A percentile compares a stretch with the other conserved stretches of the same genome.
These are phyloP conservation scores for Pinus tabuliformis DNA, from an alignment of 75 land plant species.

Conservation along the genomic window DNA sequence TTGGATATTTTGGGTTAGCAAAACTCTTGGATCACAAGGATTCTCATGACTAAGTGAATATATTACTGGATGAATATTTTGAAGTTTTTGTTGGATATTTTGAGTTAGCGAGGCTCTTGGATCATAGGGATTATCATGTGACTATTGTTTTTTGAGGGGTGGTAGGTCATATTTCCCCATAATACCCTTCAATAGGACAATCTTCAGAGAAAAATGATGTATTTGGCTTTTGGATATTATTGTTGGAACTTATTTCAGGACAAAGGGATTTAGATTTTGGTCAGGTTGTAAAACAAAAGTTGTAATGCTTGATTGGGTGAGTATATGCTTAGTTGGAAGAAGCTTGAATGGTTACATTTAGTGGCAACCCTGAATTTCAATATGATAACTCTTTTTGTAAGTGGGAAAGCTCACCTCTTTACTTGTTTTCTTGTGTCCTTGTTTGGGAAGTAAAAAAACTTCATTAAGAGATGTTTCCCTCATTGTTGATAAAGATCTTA, in stretches of 20 bases:
- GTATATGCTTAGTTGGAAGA: not conserved
- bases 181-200: constrained; percentile 61
- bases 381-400: not conserved
- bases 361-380: not conserved
- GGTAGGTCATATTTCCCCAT: constrained; percentile 86
- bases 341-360: not conserved
- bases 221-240: constrained; percentile 76
- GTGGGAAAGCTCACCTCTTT: not conserved
- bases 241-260: constrained; percentile 79
- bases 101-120: constrained; percentile 84
- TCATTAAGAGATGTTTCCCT: constrained; percentile 51
- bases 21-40: constrained; percentile 75
- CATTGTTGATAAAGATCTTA: constrained; percentile 57
- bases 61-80: constrained; percentile 81
- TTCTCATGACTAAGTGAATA: constrained; percentile 84
- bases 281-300: constrained; percentile 56
- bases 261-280: constrained; percentile 59
- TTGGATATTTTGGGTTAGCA: constrained; percentile 90
- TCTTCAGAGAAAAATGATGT: constrained; percentile 93
- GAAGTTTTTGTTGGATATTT: constrained; percentile 92
- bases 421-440: not conserved
- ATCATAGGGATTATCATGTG: constrained; percentile 75
- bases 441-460: constrained; percentile 52
- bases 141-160: constrained; percentile 81
- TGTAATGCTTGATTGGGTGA: constrained; percentile 69